Conservation (phyloP, 345 rosid species). For the Acer negundo region DNA sequence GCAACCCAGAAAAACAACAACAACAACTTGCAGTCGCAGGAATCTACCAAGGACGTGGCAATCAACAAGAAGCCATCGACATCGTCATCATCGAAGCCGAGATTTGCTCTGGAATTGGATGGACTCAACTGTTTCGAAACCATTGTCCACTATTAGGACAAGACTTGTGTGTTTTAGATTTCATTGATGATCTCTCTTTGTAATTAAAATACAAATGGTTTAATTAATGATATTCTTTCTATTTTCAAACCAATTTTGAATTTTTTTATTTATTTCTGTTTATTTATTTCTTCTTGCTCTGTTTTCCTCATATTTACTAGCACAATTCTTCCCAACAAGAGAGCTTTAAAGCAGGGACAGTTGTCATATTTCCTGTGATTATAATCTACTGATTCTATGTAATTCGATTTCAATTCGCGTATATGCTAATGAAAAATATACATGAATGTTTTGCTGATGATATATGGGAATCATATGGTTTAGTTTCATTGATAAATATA, state of each 20-base stretch:
- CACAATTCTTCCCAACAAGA: background rate
- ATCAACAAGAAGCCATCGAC: slow-evolving; percentile 10
- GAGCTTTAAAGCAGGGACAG: background rate
- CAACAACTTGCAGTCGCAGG: background rate
- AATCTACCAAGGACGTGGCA: slow-evolving; percentile 6
- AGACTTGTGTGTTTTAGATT: background rate
- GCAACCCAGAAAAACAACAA: background rate
- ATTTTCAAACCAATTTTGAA: background rate
- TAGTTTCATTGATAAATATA: no score
- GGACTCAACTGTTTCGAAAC: slow-evolving; percentile 81
- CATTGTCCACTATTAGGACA: slow-evolving; percentile 34
- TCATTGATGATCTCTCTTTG: background rate
- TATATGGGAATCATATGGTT: no score
- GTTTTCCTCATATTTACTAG: background rate
- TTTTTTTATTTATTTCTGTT: background rate
- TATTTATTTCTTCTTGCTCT: background rate
- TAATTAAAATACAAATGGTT: background rate
- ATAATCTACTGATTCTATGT: no score
- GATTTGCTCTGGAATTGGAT: slow-evolving; percentile 62
- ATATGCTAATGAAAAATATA: no score
- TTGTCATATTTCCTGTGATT: background rate
- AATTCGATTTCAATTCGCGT: no score
- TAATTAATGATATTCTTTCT: background rate
- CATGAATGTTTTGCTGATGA: no score
- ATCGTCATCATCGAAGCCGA: slow-evolving; percentile 21